These are phyloP conservation scores for Buxus sempervirens DNA, from an alignment of 164 flowering plant genomes.

Conservation along the genomic window DNA sequence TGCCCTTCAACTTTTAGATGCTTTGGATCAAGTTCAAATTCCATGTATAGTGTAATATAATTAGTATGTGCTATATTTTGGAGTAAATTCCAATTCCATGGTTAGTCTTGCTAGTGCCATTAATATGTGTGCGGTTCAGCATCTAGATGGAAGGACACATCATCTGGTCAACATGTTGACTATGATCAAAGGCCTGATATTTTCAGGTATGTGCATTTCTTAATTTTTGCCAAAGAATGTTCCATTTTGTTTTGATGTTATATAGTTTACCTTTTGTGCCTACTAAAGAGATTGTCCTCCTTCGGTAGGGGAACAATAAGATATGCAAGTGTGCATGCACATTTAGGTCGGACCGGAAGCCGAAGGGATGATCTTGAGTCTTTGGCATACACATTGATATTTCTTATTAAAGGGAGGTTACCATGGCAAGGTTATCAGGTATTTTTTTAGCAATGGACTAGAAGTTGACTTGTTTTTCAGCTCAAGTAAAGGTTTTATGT, in stretches of 20 bases:
- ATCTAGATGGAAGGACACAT: conserved; percentile 72
- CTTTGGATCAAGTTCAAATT: conserved; percentile 10
- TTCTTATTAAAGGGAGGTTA: conserved; percentile 70
- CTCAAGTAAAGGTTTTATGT: not conserved
- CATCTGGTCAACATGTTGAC: conserved; percentile 75
- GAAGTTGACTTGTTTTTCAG: not conserved
- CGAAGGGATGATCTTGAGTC: conserved; percentile 95
- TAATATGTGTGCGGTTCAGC: conserved; percentile 44
- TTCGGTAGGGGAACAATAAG: conserved; percentile 75
- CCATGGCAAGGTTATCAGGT: conserved; percentile 98
- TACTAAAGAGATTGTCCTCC: not conserved
- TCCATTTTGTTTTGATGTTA: too few species aligned
- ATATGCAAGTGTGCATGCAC: conserved; percentile 94
- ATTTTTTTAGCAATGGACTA: not conserved
- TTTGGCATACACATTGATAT: conserved; percentile 75
- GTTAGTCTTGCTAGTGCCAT: conserved; percentile 8
- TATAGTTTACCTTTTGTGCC: conserved; percentile 18
- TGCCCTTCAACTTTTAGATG: not conserved
- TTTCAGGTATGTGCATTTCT: conserved; percentile 53
- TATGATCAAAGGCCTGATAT: conserved; percentile 93
- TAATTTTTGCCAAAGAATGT: not conserved
- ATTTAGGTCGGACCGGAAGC: conserved; percentile 86
- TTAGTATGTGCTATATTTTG: conserved; percentile 13
- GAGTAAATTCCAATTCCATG: conserved; percentile 13
- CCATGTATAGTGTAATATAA: conserved; percentile 7